Base-by-base conservation (phyloP, 768 basidiomycete genomes). In the Mycena epipterygia region DNA sequence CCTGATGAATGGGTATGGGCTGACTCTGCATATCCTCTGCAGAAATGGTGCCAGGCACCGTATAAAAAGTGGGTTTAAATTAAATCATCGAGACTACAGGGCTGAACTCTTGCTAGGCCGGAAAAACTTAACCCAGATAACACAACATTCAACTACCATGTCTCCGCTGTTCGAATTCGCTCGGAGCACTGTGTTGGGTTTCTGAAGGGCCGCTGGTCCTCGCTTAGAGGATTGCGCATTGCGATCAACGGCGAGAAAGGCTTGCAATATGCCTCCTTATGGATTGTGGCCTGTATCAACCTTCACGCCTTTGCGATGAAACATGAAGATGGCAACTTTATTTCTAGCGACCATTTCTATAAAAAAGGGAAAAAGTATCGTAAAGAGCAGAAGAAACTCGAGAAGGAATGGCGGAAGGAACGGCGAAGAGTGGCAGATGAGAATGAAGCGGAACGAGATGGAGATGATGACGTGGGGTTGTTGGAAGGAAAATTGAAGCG, bases 131-230 rank as follows among this genome's bases (percentile, higher is more conserved):
- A 14, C 3, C 71, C 64, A 0, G 72, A 77, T 5, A 77, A 76
- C 51, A 59, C 67, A 8, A 46, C 37, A 5, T 79, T 73, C 60
- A 79, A 80, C 64, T 75, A 78, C 30, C 63, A 75, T 70, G 70
- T 81, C 17, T 80, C 79, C 2, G 74, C 44, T n/a, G 55, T 79
- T 3, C 73, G 75, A 0, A 73, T 81, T 7, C 68, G 64, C 0
- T 81, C 78, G 3, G 80, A 81, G 42, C 79, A 81, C 73, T 68
- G 72, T 37, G 74, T 81, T 23, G 79, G 80, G 5, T 79, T 62
- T 55, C 70, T 80, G 23, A 81, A 81, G 60, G 81, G 80, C 0
- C 70, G 75, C 11, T 82, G 68, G 66, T 64, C 27, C 9, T 82
- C 79, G 7, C 67, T 83, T 0, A 30, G 61, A 13, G 76, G 77